phyloP scores from a whole-genome alignment of 345 rosid species.

The Toxicodendron radicans region DNA sequence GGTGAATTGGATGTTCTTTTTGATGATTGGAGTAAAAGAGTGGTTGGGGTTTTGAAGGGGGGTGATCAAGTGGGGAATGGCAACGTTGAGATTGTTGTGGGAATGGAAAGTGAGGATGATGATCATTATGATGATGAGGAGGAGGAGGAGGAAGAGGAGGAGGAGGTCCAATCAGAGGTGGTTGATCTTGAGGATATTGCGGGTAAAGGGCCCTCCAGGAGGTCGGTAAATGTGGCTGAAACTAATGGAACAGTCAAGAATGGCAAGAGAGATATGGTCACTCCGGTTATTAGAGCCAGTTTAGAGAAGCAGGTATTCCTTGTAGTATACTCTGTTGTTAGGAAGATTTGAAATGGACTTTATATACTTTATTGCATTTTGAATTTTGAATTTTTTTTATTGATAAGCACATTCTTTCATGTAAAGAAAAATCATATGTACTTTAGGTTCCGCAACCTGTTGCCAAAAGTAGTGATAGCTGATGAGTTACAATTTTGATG shows the following conservation, averaged over 20 bases:
- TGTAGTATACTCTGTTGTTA: neutral
- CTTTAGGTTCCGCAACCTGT: neutral
- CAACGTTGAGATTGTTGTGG: conserved; percentile 39
- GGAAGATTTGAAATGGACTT: neutral
- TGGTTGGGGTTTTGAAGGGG: conserved; percentile 58
- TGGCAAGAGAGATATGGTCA: conserved; percentile 84
- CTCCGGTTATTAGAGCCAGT: conserved; percentile 92
- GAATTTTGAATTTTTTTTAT: neutral
- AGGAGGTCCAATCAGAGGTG: conserved; percentile 37
- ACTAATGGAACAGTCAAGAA: conserved; percentile 51
- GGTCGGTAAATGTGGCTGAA: conserved; percentile 35
- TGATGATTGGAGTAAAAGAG: conserved; percentile 59
- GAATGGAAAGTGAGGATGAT: conserved; percentile 43
- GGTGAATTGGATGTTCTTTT: conserved; percentile 63
- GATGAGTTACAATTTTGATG: neutral
- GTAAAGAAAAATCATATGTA: neutral
- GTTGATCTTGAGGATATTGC: conserved; percentile 96
- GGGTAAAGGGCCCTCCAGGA: conserved; percentile 83
- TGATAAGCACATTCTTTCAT: neutral
- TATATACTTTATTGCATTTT: neutral
- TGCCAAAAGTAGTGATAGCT: neutral
- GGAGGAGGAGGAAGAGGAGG: conserved; percentile 26
- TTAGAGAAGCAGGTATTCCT: conserved; percentile 79
- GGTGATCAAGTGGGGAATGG: conserved; percentile 34
- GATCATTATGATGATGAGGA: conserved; percentile 21